Evolutionary conservation across 2,329 filamentous ascomycete genomes (phyloP).

Genomic region (Raffaelea arxii): DNA sequence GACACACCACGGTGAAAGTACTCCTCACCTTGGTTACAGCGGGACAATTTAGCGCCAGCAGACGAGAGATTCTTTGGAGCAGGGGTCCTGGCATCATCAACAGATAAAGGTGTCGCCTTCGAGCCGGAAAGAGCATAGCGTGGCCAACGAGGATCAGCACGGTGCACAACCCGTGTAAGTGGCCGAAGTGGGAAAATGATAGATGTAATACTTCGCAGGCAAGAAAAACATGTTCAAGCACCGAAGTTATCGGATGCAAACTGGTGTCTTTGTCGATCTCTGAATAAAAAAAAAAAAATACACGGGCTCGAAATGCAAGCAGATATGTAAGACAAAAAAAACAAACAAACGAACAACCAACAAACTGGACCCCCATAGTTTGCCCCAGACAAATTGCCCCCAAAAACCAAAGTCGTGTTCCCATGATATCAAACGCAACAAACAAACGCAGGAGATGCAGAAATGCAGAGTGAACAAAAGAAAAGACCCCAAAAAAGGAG

Average conservation of each 20-base stretch:
- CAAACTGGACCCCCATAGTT: background rate
- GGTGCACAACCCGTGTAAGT: background rate
- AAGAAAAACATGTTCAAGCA: too few species aligned
- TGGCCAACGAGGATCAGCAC: background rate
- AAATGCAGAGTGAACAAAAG: background rate
- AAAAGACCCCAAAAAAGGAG: too few species aligned
- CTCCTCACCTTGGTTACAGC: background rate
- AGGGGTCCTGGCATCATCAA: too few species aligned
- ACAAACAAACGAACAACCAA: slow-evolving; percentile 2
- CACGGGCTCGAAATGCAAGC: background rate
- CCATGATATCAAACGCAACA: background rate
- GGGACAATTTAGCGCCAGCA: background rate
- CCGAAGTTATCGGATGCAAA: too few species aligned
- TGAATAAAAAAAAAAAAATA: too few species aligned
- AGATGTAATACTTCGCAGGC: background rate
- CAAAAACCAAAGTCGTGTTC: background rate
- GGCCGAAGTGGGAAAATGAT: background rate
- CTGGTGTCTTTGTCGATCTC: background rate
- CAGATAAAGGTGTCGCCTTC: too few species aligned
- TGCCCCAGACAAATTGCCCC: too few species aligned
- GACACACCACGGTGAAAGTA: too few species aligned
- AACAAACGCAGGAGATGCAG: background rate
- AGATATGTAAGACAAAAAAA: background rate
- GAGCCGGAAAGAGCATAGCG: too few species aligned
- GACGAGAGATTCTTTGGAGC: too few species aligned